Evolutionary conservation across 2,329 filamentous ascomycete species (phyloP), one percentile per base, ranked within the genome.

Genomic region (Cladophialophora carrionii): DNA sequence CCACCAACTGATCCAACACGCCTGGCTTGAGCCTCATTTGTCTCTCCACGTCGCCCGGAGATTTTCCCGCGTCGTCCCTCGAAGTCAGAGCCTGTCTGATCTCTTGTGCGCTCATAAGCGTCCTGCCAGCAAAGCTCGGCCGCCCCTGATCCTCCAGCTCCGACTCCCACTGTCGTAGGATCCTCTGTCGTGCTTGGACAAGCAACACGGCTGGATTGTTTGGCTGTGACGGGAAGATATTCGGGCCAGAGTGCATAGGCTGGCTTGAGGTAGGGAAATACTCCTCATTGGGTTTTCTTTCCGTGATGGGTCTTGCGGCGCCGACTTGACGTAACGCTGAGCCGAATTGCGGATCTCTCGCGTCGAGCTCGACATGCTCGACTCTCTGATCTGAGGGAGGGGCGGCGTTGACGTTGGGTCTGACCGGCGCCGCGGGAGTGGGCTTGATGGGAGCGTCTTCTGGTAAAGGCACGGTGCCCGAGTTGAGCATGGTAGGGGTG

Each of bases 251-350:
- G 48, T 73, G 46, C 69, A 72, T 71, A 68, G 71, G 55, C 51
- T 70, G 72, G 64, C 71, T 72, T 67, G 73, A 73, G 37, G 65
- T 66, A 57, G 68, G 68, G 65, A 68, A 66, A 66, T 74, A 74
- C 52, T 75, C 65, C 53, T 69, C 67, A 31, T 65, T n/a, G 4
- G 64, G 64, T 57, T 56, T 61, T 43, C 55, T 52, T 34, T 64
- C 64, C 12, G 83, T 32, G 84, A 84, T 61, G 81, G 82, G 7
- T 87, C 62, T 68, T 17, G 66, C 85, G 61, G 84, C 82, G 63
- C 85, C 86, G 64, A 88, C 78, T 53, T 77, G 79, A 71, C 88
- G 90, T 68, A 98, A 90, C 69, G 92, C 96, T 74, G 87, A 88
- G 82, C 93, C 90, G 85, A 83, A 94, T 73, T 84, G 80, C 1